A percentile compares a stretch with the other conserved stretches of the same genome.
These are phyloP conservation scores for Penicillium ucsense DNA, from an alignment of 495 filamentous ascomycete genomes.

Conservation along the genomic window DNA sequence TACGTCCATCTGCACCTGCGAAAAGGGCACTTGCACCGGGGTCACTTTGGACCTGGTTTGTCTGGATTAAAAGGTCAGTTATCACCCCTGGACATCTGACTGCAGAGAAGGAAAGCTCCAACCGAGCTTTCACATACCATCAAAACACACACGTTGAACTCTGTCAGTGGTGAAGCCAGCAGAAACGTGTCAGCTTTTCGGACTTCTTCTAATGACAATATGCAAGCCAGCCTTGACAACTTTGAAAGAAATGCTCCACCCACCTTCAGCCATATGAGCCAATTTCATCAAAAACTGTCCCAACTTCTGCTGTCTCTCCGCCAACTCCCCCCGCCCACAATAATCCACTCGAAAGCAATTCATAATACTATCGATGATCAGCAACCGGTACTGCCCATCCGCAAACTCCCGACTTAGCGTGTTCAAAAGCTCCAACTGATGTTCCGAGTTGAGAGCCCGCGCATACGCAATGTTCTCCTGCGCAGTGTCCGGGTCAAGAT, in stretches of 20 bases:
- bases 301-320: slow-evolving; percentile 68
- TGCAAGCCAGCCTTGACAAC: background rate
- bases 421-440: slow-evolving; percentile 64
- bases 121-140: slow-evolving; percentile 39
- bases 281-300: slow-evolving; percentile 61
- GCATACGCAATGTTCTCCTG: slow-evolving; percentile 71
- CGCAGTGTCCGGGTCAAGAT: slow-evolving; percentile 52
- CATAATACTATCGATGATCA: slow-evolving; percentile 75
- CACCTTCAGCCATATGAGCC: slow-evolving; percentile 65
- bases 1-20: slow-evolving; percentile 65
- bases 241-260: background rate
- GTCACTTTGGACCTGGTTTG: slow-evolving; percentile 74
- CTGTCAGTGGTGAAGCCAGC: slow-evolving; percentile 22
- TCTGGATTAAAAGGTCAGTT: slow-evolving; percentile 30
- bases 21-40: slow-evolving; percentile 77
- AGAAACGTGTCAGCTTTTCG: slow-evolving; percentile 1
- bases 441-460: slow-evolving; percentile 65
- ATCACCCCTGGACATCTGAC: too few relatives aligned
- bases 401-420: slow-evolving; percentile 56
- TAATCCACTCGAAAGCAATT: slow-evolving; percentile 70
- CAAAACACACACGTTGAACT: slow-evolving; percentile 70
- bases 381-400: slow-evolving; percentile 57
- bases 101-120: too few relatives aligned
- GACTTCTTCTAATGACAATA: background rate
- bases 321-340: slow-evolving; percentile 63